These are phyloP conservation scores for Backusella mclennaniae DNA, from an alignment of 192 early-diverging fungal species.

Conservation along the genomic window DNA sequence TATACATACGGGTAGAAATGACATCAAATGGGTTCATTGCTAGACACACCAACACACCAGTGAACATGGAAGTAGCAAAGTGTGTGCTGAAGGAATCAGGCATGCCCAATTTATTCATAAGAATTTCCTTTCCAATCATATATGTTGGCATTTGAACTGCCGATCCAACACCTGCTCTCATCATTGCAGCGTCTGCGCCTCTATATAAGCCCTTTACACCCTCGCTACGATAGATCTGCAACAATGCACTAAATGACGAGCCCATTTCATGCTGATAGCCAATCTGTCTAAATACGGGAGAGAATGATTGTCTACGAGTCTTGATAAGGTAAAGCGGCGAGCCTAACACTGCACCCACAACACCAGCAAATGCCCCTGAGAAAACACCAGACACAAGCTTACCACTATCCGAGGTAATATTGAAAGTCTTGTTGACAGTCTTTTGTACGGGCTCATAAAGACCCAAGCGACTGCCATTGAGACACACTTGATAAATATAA, in stretches of 20 bases:
- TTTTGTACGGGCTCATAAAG: constrained; percentile 85
- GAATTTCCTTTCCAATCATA: constrained; percentile 75
- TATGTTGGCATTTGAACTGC: constrained; percentile 90
- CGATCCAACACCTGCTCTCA: constrained; percentile 83
- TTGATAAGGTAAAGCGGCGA: constrained; percentile 92
- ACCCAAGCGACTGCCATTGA: constrained; percentile 93
- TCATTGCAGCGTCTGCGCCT: constrained; percentile 87
- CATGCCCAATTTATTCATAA: constrained; percentile 68
- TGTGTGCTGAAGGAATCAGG: constrained; percentile 76
- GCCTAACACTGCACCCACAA: constrained; percentile 77
- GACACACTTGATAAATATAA: constrained; percentile 87
- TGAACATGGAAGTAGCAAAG: constrained; percentile 71
- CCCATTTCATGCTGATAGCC: constrained; percentile 87
- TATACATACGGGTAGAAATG: constrained; percentile 92
- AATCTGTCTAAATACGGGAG: constrained; percentile 58
- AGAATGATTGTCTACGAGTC: constrained; percentile 79
- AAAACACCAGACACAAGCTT: constrained; percentile 42
- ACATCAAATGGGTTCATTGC: constrained; percentile 99
- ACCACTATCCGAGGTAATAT: constrained; percentile 65
- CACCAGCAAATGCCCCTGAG: constrained; percentile 54
- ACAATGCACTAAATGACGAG: constrained; percentile 63
- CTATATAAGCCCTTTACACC: constrained; percentile 83
- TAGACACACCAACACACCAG: constrained; percentile 81
- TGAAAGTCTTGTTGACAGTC: constrained; percentile 44
- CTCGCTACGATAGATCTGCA: constrained; percentile 63